A percentile compares a stretch with the other conserved stretches of the same genome.
Evolutionary conservation across 805 yeast genomes (phyloP).

Genomic region (Pichia cephalocereana): DNA sequence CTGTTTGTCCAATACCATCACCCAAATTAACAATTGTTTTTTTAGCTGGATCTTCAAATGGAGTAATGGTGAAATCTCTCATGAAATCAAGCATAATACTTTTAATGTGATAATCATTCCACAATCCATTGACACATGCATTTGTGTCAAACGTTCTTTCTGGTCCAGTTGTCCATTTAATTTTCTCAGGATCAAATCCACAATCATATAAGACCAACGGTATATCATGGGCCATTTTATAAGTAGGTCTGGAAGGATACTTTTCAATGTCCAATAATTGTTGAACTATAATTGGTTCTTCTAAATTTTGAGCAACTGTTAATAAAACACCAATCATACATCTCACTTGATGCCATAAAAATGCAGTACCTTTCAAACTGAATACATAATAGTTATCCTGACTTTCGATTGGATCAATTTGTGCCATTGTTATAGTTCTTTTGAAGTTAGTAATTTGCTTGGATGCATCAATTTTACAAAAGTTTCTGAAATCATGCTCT

Average conservation of each 20-base stretch:
- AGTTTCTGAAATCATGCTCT: slow-evolving; percentile 84
- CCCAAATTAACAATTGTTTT: slow-evolving; percentile 42
- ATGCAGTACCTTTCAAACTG: slow-evolving; percentile 80
- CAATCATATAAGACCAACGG: slow-evolving; percentile 88
- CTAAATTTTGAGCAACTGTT: slow-evolving; percentile 71
- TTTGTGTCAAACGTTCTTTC: slow-evolving; percentile 32
- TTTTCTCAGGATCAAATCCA: slow-evolving; percentile 42
- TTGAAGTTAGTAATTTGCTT: slow-evolving; percentile 77
- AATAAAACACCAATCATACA: slow-evolving; percentile 86
- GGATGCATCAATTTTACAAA: slow-evolving; percentile 89
- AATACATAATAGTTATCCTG: slow-evolving; percentile 46
- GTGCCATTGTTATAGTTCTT: slow-evolving; percentile 45
- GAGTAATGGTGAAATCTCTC: slow-evolving; percentile 28
- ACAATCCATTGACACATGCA: slow-evolving; percentile 38
- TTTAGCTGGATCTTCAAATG: slow-evolving; percentile 18
- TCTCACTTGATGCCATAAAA: slow-evolving; percentile 96
- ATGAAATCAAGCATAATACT: slow-evolving; percentile 43
- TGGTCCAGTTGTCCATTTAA: slow-evolving; percentile 52
- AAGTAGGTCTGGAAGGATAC: slow-evolving; percentile 62
- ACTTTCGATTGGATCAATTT: slow-evolving; percentile 15
- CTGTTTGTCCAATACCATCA: slow-evolving; percentile 66
- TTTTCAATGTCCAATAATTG: slow-evolving; percentile 49
- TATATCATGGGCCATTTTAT: slow-evolving; percentile 82
- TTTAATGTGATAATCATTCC: slow-evolving; percentile 51
- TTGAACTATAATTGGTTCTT: slow-evolving; percentile 46